These are phyloP conservation scores for Collybiopsis confluens DNA, from an alignment of 768 basidiomycete genomes.

Conservation along the genomic window DNA sequence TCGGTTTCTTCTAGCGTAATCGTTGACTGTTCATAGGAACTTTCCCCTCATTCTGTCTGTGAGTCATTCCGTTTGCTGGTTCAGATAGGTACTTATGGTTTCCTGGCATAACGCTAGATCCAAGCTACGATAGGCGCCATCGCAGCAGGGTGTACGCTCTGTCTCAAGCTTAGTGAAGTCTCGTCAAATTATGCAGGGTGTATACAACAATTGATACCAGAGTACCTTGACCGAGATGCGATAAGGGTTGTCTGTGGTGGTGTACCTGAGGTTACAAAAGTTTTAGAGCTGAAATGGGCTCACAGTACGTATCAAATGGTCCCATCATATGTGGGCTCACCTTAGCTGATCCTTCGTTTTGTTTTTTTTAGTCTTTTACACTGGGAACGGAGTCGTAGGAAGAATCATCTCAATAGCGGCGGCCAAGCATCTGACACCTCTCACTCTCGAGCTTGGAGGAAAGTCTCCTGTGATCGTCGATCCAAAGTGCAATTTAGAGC, in stretches of 20 bases:
- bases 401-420: constrained; percentile 49
- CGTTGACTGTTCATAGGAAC: constrained; percentile 47
- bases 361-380: constrained; percentile 34
- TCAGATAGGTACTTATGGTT: no score
- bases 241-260: constrained; percentile 58
- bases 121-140: constrained; percentile 68
- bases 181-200: constrained; percentile 44
- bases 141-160: constrained; percentile 63
- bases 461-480: constrained; percentile 72
- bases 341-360: background rate
- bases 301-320: constrained; percentile 17
- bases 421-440: constrained; percentile 48
- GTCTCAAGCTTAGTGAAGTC: constrained; percentile 67
- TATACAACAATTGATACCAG: constrained; percentile 49
- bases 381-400: constrained; percentile 40
- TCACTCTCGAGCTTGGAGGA: constrained; percentile 54
- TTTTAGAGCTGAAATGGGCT: constrained; percentile 43
- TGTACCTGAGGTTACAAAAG: constrained; percentile 49
- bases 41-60: constrained; percentile 50
- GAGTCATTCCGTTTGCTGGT: no score
- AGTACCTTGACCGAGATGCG: constrained; percentile 47
- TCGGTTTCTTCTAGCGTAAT: background rate
- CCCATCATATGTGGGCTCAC: background rate
- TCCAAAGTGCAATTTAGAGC: constrained; percentile 58
- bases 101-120: constrained; percentile 20